Conservation (phyloP, 768 basidiomycete species). For the Lactifluus subvellereus region DNA sequence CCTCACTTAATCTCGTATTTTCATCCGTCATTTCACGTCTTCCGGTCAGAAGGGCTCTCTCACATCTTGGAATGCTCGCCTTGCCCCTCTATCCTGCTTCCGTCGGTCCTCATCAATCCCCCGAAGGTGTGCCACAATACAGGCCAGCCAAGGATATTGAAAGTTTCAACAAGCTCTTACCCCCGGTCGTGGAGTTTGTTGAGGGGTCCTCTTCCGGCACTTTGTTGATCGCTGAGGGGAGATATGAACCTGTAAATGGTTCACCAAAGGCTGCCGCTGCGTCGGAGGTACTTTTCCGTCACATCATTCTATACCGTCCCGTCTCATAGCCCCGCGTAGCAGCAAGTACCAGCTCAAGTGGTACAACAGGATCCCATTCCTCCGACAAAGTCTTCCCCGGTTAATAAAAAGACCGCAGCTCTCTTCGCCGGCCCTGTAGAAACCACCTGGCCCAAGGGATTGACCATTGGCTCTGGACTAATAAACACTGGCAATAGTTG, state of each 20-base stretch:
- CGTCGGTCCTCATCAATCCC: slow-evolving; percentile 46
- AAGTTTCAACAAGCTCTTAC: slow-evolving; percentile 70
- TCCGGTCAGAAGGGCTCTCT: not conserved
- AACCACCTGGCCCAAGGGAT: slow-evolving; percentile 52
- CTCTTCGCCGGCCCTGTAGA: slow-evolving; percentile 50
- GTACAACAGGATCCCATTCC: slow-evolving; percentile 3
- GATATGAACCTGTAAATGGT: slow-evolving; percentile 77
- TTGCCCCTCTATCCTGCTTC: slow-evolving; percentile 52
- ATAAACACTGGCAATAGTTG: slow-evolving; percentile 91
- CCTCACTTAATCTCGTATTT: not conserved
- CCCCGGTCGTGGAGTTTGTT: slow-evolving; percentile 76
- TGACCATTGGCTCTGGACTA: slow-evolving; percentile 54
- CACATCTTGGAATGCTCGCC: slow-evolving; percentile 51
- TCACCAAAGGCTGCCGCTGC: slow-evolving; percentile 46
- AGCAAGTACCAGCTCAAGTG: not conserved
- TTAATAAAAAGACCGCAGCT: slow-evolving; percentile 23
- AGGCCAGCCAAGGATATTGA: slow-evolving; percentile 67
- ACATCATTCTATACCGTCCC: not conserved
- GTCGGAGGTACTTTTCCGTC: slow-evolving; percentile 38
- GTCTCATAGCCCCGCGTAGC: slow-evolving; percentile 1
- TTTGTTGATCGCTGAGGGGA: slow-evolving; percentile 63
- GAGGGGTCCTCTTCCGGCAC: slow-evolving; percentile 79
- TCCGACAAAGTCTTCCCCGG: not conserved
- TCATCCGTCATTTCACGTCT: not conserved
- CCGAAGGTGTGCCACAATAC: slow-evolving; percentile 51